Percentiles rank a stretch among this genome's conserved stretches.
These are phyloP conservation scores for Skeletonema marinoi DNA, from an alignment of 108 stramenopile genomes.

Conservation along the genomic window DNA sequence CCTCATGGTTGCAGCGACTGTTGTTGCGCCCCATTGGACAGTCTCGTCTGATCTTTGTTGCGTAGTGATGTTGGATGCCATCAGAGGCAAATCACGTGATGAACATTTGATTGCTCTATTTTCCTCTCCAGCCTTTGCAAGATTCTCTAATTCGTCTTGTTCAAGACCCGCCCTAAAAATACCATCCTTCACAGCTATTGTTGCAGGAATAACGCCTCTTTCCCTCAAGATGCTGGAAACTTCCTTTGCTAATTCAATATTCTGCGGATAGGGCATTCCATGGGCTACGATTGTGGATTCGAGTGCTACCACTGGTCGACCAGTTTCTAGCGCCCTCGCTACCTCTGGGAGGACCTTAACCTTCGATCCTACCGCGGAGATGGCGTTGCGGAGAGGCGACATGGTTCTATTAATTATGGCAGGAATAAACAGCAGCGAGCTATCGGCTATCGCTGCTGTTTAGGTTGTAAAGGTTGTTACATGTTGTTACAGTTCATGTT, in stretches of 20 bases:
- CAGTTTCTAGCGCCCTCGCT: slow-evolving; percentile 16
- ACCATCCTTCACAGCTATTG: slow-evolving; percentile 89
- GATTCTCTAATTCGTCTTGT: slow-evolving; percentile 78
- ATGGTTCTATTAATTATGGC: too few relatives aligned
- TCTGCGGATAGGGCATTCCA: slow-evolving; percentile 98
- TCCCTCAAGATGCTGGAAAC: slow-evolving; percentile 62
- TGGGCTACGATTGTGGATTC: slow-evolving; percentile 98
- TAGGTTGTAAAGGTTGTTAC: too few relatives aligned
- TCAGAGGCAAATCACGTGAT: slow-evolving; percentile 85
- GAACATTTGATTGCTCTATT: slow-evolving; percentile 90
- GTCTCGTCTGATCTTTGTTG: slow-evolving; percentile 17
- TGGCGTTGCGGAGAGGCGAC: not conserved
- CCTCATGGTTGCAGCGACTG: slow-evolving; percentile 93
- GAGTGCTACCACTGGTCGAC: slow-evolving; percentile 82
- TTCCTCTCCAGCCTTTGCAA: slow-evolving; percentile 76
- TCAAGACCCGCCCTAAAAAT: slow-evolving; percentile 80
- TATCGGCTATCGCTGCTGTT: too few relatives aligned
- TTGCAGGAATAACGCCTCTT: slow-evolving; percentile 91
- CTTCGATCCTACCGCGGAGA: slow-evolving; percentile 7
- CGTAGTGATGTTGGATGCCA: slow-evolving; percentile 44
- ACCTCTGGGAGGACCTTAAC: slow-evolving; percentile 41
- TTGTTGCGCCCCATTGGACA: slow-evolving; percentile 83
- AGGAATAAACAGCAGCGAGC: too few relatives aligned
- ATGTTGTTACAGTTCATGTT: too few relatives aligned
- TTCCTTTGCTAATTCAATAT: slow-evolving; percentile 82